These are phyloP conservation scores for Zoysia matrella DNA, from an alignment of 202 grass and related monocot genomes.

Conservation along the genomic window DNA sequence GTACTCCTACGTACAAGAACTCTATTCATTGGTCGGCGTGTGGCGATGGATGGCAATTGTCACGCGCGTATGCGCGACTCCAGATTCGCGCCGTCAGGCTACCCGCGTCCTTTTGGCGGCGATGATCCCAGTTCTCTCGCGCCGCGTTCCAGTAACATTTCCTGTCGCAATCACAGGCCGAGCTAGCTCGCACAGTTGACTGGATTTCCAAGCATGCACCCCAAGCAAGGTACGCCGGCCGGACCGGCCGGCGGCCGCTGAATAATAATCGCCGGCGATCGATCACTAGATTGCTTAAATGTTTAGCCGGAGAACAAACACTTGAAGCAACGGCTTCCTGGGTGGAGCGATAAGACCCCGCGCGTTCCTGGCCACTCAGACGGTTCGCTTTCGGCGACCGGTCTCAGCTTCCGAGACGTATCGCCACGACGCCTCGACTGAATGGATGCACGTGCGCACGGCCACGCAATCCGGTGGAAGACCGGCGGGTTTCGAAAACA, in stretches of 20 bases:
- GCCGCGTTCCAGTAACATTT: no score
- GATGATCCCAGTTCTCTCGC: neutral
- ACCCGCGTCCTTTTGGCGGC: neutral
- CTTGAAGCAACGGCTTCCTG: slow-evolving; percentile 39
- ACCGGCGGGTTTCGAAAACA: slow-evolving; percentile 6
- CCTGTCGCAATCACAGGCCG: slow-evolving; percentile 12
- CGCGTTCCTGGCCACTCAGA: slow-evolving; percentile 14
- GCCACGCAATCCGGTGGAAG: neutral
- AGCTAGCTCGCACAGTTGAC: neutral
- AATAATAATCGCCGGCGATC: neutral
- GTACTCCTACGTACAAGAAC: no score
- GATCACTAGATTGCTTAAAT: neutral
- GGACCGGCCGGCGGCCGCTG: neutral
- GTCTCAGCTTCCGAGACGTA: slow-evolving; percentile 4
- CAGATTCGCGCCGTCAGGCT: slow-evolving; percentile 18
- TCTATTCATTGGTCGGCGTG: neutral
- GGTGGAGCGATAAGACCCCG: slow-evolving; percentile 1
- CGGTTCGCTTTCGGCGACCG: slow-evolving; percentile 36
- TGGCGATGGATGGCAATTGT: neutral
- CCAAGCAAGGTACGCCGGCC: neutral
- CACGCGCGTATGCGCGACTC: neutral
- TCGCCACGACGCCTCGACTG: no score
- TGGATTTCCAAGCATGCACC: neutral
- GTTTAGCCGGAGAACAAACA: slow-evolving; percentile 32
- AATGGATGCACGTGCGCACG: neutral